These are phyloP conservation scores for Helicocarpus griseus DNA, from an alignment of 2,329 filamentous ascomycete genomes.

Conservation along the genomic window DNA sequence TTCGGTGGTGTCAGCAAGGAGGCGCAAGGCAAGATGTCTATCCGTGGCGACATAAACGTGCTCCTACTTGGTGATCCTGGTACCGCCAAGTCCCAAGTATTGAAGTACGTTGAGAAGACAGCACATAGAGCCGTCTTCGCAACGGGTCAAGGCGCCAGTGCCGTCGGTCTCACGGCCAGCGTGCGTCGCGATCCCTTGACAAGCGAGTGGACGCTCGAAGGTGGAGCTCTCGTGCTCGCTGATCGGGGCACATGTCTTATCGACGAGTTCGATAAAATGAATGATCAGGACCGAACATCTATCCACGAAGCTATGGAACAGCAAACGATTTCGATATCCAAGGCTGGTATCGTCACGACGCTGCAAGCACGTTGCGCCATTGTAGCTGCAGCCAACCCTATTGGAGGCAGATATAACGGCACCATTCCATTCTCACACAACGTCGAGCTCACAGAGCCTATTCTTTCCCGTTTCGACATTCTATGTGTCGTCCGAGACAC, in stretches of 20 bases:
- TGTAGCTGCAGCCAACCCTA: conserved; percentile 92
- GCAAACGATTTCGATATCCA: conserved; percentile 98
- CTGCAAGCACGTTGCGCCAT: conserved; percentile 93
- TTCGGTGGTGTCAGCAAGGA: conserved; percentile 92
- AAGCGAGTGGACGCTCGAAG: conserved; percentile 94
- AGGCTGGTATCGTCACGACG: conserved; percentile 95
- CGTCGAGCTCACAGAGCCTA: conserved; percentile 92
- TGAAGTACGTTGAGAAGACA: conserved; percentile 97
- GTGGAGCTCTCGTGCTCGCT: conserved; percentile 86
- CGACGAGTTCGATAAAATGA: conserved; percentile 99
- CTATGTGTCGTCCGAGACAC: conserved; percentile 93
- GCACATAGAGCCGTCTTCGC: conserved; percentile 95
- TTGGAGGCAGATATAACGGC: conserved; percentile 91
- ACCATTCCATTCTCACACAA: conserved; percentile 94
- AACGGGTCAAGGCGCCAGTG: conserved; percentile 92
- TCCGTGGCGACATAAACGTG: conserved; percentile 97
- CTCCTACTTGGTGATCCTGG: conserved; percentile 92
- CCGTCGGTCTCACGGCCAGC: conserved; percentile 93
- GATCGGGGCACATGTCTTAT: conserved; percentile 93
- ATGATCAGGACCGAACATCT: conserved; percentile 93
- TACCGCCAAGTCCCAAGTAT: conserved; percentile 93
- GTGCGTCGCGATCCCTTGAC: conserved; percentile 92
- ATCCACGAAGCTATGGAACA: conserved; percentile 99
- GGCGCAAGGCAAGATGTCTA: conserved; percentile 77
- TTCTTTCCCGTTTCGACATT: conserved; percentile 95